Percentiles rank a stretch among this genome's conserved stretches.
Conservation (phyloP, 805 yeast genomes). For the Trichomonascus vanleenenianus region DNA sequence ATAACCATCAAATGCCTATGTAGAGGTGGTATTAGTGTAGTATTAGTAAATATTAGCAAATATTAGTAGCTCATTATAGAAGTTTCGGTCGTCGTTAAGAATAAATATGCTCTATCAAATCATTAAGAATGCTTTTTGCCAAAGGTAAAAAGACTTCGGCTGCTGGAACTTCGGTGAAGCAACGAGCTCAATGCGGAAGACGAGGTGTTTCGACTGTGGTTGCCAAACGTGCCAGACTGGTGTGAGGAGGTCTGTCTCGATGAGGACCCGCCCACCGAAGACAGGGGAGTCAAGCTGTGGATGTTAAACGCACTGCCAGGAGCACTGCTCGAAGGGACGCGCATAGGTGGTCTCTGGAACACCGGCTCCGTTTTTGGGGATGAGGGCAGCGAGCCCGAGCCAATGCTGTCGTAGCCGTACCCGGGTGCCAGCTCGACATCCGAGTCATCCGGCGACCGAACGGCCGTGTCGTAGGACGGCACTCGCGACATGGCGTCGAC, state of each 20-base stretch:
- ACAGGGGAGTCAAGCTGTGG: neutral
- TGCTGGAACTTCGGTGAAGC: slow-evolving; percentile 4
- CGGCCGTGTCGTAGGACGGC: slow-evolving; percentile 79
- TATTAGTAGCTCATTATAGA: too few species aligned
- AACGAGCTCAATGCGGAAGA: slow-evolving; percentile 4
- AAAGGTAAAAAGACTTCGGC: neutral
- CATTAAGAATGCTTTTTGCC: neutral
- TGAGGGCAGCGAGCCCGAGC: slow-evolving; percentile 1
- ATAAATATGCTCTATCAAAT: too few species aligned
- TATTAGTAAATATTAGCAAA: too few species aligned
- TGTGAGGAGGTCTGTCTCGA: neutral
- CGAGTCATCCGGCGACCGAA: slow-evolving; percentile 39
- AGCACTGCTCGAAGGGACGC: neutral
- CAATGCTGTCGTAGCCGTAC: slow-evolving; percentile 35
- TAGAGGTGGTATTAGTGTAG: too few species aligned
- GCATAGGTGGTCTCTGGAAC: neutral
- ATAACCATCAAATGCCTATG: too few species aligned
- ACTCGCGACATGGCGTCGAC: slow-evolving; percentile 50
- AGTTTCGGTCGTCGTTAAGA: too few species aligned
- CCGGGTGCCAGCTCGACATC: slow-evolving; percentile 56
- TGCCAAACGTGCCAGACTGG: neutral
- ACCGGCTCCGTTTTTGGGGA: neutral
- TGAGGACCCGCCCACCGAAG: neutral
- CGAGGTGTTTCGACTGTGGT: slow-evolving; percentile 1
- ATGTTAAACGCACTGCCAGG: neutral